Conservation (phyloP, 148 eudicot species). For the Vaccinium macrocarpon region DNA sequence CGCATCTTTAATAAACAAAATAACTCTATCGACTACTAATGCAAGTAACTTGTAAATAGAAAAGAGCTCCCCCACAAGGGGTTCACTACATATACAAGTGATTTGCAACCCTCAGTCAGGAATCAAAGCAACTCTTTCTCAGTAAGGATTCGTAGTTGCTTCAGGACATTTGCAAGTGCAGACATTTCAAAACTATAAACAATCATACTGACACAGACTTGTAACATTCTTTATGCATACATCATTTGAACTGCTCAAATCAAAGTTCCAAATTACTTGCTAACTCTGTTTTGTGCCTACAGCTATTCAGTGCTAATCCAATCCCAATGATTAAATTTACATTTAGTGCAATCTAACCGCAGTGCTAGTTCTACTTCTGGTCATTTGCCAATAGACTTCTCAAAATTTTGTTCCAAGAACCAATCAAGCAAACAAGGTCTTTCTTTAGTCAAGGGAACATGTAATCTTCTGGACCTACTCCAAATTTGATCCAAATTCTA, state of each 20-base stretch:
- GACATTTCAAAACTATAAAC: not conserved
- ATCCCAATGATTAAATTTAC: not conserved
- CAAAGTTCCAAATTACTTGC: not conserved
- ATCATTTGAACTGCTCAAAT: not conserved
- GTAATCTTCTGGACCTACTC: not conserved
- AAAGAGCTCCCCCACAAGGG: not conserved
- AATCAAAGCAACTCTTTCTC: not conserved
- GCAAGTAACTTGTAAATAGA: not conserved
- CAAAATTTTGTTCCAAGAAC: not conserved
- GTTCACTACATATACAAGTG: not conserved
- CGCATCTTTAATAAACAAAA: not conserved
- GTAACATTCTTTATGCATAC: not conserved
- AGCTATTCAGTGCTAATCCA: not conserved
- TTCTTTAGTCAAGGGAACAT: not conserved
- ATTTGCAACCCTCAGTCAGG: not conserved
- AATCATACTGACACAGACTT: not conserved
- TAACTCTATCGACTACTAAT: not conserved
- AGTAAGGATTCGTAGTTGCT: not conserved
- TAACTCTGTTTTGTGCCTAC: not conserved
- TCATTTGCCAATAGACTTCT: not conserved
- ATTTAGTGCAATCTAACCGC: not conserved
- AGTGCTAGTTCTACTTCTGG: not conserved
- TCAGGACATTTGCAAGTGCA: not conserved
- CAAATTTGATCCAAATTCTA: not conserved
- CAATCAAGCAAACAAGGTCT: not conserved